phyloP scores from a whole-genome alignment of 2,329 filamentous ascomycete genomes.

The Fusarium robinianum region DNA sequence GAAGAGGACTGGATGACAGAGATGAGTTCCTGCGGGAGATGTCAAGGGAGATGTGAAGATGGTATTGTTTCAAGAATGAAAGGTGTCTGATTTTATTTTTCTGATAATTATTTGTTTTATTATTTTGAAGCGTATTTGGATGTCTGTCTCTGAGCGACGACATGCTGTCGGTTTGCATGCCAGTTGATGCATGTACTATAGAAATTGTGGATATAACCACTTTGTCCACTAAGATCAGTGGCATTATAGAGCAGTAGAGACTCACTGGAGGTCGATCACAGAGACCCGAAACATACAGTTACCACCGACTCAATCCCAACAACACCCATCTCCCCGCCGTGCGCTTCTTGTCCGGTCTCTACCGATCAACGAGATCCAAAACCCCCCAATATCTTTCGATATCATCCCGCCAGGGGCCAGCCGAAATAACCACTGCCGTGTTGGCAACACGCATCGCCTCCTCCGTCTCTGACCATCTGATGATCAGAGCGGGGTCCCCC shows the following conservation, averaged over 20 bases:
- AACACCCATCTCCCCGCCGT: too few relatives aligned
- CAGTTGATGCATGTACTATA: conserved; percentile 7
- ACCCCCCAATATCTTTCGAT: conserved; percentile 15
- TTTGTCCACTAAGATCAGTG: conserved; percentile 3
- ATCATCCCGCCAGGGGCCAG: too few relatives aligned
- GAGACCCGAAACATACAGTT: too few relatives aligned
- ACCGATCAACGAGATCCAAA: too few relatives aligned
- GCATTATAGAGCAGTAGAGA: neutral
- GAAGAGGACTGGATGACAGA: conserved; percentile 6
- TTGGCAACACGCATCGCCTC: conserved; percentile 29
- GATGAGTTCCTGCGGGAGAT: neutral
- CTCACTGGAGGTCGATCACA: too few relatives aligned
- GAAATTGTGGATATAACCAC: conserved; percentile 3
- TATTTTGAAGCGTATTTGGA: too few relatives aligned
- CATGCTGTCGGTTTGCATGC: too few relatives aligned
- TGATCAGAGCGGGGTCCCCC: conserved; percentile 25
- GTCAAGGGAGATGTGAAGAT: neutral
- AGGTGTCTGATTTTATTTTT: neutral
- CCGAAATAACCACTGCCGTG: neutral
- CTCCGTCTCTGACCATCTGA: conserved; percentile 28
- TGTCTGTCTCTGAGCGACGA: too few relatives aligned
- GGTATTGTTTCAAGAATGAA: neutral
- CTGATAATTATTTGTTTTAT: neutral
- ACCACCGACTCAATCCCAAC: too few relatives aligned
- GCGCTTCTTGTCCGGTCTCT: too few relatives aligned